phyloP scores from a whole-genome alignment of 768 basidiomycete genomes.

The Amanita pseudoporphyria region DNA sequence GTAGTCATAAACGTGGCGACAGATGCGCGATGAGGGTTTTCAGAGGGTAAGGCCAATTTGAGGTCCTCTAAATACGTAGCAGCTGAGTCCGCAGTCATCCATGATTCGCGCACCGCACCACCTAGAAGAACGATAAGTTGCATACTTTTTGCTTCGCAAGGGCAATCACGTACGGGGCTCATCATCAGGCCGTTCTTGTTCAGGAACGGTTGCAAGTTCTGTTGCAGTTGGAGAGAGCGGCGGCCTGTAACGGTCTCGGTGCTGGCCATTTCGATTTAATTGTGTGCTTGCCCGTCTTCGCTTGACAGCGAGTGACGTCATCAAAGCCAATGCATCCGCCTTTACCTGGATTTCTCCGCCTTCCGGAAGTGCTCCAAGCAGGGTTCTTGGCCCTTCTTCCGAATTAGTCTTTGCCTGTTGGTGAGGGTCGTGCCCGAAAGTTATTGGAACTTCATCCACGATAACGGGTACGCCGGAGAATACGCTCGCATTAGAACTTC shows the following conservation, averaged over 20 bases:
- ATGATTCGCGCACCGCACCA: slow-evolving; percentile 31
- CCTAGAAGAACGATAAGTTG: slow-evolving; percentile 6
- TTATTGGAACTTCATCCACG: slow-evolving; percentile 28
- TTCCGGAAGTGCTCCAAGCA: slow-evolving; percentile 43
- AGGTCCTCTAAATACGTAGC: slow-evolving; percentile 32
- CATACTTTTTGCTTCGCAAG: background rate
- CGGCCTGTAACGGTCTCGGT: background rate
- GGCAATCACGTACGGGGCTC: background rate
- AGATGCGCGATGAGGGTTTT: slow-evolving; percentile 30
- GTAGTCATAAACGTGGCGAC: slow-evolving; percentile 48
- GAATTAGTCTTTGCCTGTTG: slow-evolving; percentile 13
- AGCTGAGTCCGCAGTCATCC: slow-evolving; percentile 31
- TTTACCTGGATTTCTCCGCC: slow-evolving; percentile 27
- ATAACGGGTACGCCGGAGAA: slow-evolving; percentile 23
- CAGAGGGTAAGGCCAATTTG: slow-evolving; percentile 24
- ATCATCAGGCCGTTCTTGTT: slow-evolving; percentile 5
- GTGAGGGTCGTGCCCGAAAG: slow-evolving; percentile 35
- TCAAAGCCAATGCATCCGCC: slow-evolving; percentile 2
- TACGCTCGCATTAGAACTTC: slow-evolving; percentile 23
- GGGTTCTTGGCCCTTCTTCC: slow-evolving; percentile 20
- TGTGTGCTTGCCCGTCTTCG: slow-evolving; percentile 2
- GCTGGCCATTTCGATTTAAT: background rate
- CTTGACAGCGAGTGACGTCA: slow-evolving; percentile 5
- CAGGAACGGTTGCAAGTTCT: slow-evolving; percentile 3
- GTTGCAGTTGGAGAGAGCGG: slow-evolving; percentile 4